phyloP scores from a whole-genome alignment of 1,284 basidiomycete species.

The Cryptococcus deneoformans region DNA sequence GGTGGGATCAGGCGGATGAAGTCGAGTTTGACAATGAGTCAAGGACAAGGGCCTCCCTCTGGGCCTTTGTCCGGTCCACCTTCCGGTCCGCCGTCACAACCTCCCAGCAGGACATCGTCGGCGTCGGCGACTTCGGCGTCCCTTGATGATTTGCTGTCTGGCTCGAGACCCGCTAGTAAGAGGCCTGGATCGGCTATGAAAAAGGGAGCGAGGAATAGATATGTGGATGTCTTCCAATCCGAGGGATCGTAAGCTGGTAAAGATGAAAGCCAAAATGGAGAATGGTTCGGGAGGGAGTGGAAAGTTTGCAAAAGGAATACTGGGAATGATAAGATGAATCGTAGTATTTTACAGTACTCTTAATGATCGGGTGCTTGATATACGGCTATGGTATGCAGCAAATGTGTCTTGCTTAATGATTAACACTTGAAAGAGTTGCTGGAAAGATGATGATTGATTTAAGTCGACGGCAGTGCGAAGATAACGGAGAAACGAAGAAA shows the following conservation, averaged over 20 bases:
- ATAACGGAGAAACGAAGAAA: too few relatives aligned
- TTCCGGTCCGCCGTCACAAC: slow-evolving; percentile 10
- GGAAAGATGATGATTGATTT: too few relatives aligned
- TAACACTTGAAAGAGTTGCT: too few relatives aligned
- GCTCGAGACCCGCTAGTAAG: slow-evolving; percentile 37
- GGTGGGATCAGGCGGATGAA: slow-evolving; percentile 52
- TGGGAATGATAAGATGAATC: too few relatives aligned
- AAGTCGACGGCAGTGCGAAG: too few relatives aligned
- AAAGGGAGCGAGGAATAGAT: slow-evolving; percentile 71
- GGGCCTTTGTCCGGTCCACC: slow-evolving; percentile 17
- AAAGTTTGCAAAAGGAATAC: too few relatives aligned
- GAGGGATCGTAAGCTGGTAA: background rate
- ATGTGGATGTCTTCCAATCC: slow-evolving; percentile 57
- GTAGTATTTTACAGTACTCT: too few relatives aligned
- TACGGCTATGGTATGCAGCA: too few relatives aligned
- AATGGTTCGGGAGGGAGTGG: too few relatives aligned
- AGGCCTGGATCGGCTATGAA: slow-evolving; percentile 52
- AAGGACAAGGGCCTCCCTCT: slow-evolving; percentile 10
- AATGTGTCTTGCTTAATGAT: too few relatives aligned
- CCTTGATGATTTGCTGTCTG: slow-evolving; percentile 43
- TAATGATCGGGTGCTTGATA: too few relatives aligned
- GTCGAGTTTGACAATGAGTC: slow-evolving; percentile 36
- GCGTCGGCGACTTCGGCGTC: slow-evolving; percentile 54
- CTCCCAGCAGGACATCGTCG: slow-evolving; percentile 53
- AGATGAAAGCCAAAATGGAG: too few relatives aligned